phyloP scores from a whole-genome alignment of 805 yeast species.

The Candida khao-thaluensis region DNA sequence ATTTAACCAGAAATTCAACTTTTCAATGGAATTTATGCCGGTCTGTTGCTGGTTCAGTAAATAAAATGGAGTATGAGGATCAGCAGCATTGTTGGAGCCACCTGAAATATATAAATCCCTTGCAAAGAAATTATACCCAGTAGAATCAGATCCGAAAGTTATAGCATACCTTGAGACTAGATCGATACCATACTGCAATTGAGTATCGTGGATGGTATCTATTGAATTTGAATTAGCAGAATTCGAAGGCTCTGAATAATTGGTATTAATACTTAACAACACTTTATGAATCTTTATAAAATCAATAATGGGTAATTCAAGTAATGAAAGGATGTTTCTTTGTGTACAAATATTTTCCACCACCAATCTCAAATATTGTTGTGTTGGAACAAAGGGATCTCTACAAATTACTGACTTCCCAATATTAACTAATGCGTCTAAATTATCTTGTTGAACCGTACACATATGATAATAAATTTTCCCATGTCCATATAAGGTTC shows the following conservation, averaged over 20 bases:
- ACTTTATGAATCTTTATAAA: constrained; percentile 69
- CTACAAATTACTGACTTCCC: constrained; percentile 78
- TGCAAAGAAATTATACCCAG: constrained; percentile 61
- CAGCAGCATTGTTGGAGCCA: constrained; percentile 30
- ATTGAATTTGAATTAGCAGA: constrained; percentile 18
- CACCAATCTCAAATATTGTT: constrained; percentile 71
- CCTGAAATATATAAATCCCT: constrained; percentile 37
- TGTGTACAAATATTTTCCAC: constrained; percentile 77
- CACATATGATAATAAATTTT: constrained; percentile 85
- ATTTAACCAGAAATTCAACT: constrained; percentile 70
- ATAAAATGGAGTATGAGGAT: constrained; percentile 32
- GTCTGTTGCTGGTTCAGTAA: constrained; percentile 23
- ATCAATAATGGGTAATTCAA: constrained; percentile 59
- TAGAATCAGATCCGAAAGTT: constrained; percentile 66
- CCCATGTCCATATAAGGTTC: constrained; percentile 77
- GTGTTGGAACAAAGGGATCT: constrained; percentile 83
- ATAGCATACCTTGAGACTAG: constrained; percentile 63
- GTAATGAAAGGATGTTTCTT: constrained; percentile 55
- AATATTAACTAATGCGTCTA: constrained; percentile 75
- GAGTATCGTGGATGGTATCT: constrained; percentile 40
- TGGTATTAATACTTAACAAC: constrained; percentile 52
- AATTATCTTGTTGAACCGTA: constrained; percentile 74
- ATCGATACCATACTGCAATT: constrained; percentile 54
- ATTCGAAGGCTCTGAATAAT: constrained; percentile 4
- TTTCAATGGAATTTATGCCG: constrained; percentile 39